Percentiles rank a stretch among this genome's conserved stretches.
Evolutionary conservation across 164 flowering plant species (phyloP).

Genomic region (Sextonia rubra): DNA sequence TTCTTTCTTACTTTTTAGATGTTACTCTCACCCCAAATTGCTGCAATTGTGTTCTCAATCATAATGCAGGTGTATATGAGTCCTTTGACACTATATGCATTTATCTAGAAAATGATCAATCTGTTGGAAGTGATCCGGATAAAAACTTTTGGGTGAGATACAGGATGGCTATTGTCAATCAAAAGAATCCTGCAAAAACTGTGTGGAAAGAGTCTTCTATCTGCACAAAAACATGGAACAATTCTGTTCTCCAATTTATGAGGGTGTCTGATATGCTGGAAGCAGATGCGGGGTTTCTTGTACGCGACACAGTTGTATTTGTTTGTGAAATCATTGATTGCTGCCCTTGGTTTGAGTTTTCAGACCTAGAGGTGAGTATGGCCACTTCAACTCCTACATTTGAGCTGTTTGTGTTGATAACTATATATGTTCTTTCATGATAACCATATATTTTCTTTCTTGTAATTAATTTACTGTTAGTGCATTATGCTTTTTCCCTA

Average conservation of each 20-base stretch:
- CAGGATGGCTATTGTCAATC: constrained; percentile 89
- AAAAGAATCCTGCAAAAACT: constrained; percentile 81
- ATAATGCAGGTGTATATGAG: constrained; percentile 76
- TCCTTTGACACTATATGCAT: constrained; percentile 97
- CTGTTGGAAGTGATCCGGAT: constrained; percentile 84
- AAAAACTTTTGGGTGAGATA: constrained; percentile 97
- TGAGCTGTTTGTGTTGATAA: no score
- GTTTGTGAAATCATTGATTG: constrained; percentile 97
- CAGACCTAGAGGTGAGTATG: constrained; percentile 85
- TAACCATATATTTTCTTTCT: no score
- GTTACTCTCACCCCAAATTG: not conserved
- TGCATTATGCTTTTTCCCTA: no score
- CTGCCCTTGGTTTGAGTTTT: constrained; percentile 99
- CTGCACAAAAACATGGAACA: constrained; percentile 98
- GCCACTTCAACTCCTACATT: not conserved
- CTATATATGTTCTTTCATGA: no score
- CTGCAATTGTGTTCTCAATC: constrained; percentile 3
- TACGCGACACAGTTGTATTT: constrained; percentile 92
- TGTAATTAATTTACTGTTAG: no score
- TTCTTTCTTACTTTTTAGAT: not conserved
- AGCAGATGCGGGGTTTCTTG: constrained; percentile 89
- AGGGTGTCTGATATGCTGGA: constrained; percentile 99
- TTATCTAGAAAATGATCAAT: constrained; percentile 95
- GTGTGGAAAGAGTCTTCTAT: constrained; percentile 98
- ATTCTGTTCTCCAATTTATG: constrained; percentile 99